Percentiles rank a stretch among this genome's conserved stretches.
phyloP scores from a whole-genome alignment of 2,329 filamentous ascomycete species.

The Fusarium buharicum region DNA sequence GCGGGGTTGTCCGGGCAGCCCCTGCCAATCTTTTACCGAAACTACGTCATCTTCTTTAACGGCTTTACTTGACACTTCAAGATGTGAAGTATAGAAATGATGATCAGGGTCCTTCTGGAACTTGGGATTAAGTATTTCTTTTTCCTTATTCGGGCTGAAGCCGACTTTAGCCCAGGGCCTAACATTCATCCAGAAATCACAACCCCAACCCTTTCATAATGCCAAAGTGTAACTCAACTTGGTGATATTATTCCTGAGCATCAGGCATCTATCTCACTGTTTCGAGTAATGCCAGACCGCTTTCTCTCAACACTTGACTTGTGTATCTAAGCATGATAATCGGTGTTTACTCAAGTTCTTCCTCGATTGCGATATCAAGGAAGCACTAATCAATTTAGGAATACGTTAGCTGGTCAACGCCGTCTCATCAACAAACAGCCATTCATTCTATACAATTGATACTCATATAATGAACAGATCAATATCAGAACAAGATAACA shows the following conservation, averaged over 20 bases:
- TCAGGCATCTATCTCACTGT: constrained; percentile 24
- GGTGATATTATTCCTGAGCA: constrained; percentile 35
- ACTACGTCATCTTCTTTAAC: constrained; percentile 34
- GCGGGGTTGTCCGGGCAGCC: constrained; percentile 24
- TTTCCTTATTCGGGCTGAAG: no score
- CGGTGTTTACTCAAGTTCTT: no score
- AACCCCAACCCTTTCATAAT: no score
- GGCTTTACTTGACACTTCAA: no score
- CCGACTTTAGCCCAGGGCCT: no score
- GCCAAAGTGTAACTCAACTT: constrained; percentile 5
- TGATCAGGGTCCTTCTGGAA: constrained; percentile 8
- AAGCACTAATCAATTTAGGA: no score
- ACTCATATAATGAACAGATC: no score
- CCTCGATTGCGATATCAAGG: no score
- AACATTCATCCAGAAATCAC: no score
- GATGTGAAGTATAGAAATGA: no score
- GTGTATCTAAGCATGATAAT: background rate
- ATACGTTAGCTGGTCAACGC: no score
- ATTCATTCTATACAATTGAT: background rate
- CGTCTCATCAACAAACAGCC: background rate
- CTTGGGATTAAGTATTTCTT: background rate
- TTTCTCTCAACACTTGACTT: background rate
- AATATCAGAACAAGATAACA: background rate
- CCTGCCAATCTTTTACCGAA: constrained; percentile 31
- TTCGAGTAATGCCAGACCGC: background rate